phyloP scores from a whole-genome alignment of 192 early-diverging fungal genomes.

The Gigaspora rosea region DNA sequence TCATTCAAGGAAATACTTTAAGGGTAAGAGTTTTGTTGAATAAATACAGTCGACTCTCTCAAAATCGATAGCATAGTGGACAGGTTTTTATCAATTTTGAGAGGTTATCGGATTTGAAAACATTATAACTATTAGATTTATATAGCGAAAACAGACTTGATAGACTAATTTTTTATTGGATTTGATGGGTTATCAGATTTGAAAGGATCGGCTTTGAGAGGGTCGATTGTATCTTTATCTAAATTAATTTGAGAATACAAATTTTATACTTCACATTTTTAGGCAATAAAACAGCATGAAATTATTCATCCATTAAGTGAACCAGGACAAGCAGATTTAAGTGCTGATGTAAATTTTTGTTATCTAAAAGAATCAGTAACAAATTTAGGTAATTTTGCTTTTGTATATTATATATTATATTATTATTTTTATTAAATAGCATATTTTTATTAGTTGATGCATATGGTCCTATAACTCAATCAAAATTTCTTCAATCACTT shows the following conservation, averaged over 20 bases:
- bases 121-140: no score
- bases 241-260: neutral
- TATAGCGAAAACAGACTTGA: no score
- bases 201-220: no score
- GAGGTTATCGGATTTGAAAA: no score
- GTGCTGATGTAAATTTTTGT: slow-evolving; percentile 89
- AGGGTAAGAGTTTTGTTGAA: slow-evolving; percentile 50
- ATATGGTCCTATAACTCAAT: slow-evolving; percentile 82
- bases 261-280: slow-evolving; percentile 24
- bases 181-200: no score
- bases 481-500: slow-evolving; percentile 71
- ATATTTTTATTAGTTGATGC: slow-evolving; percentile 44
- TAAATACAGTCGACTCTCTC: no score
- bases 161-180: no score
- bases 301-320: slow-evolving; percentile 74
- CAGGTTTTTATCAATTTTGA: no score
- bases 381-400: slow-evolving; percentile 36
- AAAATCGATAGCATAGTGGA: no score
- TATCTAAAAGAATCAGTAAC: slow-evolving; percentile 63
- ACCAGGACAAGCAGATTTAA: slow-evolving; percentile 88
- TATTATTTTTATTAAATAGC: neutral
- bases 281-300: slow-evolving; percentile 84
- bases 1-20: slow-evolving; percentile 74
- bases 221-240: neutral
- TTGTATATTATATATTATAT: no score